A percentile compares a stretch with the other conserved stretches of the same genome.
Evolutionary conservation across 2,329 filamentous ascomycete species (phyloP).

Genomic region (Cladophialophora carrionii): DNA sequence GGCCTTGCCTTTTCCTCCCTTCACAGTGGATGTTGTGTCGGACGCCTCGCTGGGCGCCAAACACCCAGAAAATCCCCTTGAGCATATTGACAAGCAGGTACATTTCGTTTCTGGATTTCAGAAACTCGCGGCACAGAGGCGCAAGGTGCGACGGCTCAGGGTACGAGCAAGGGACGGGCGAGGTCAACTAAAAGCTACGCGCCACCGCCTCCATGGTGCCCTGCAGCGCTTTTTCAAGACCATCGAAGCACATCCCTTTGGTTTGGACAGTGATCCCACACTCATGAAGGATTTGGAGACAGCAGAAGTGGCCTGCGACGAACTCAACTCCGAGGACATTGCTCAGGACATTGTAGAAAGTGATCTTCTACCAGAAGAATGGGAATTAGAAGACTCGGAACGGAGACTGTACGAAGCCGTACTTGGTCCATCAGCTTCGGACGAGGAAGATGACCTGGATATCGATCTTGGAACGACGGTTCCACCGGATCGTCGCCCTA

Average conservation of each 20-base stretch:
- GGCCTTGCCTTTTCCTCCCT: background rate
- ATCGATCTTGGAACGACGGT: background rate
- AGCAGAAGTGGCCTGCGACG: background rate
- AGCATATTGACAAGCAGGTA: background rate
- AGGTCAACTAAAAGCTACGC: background rate
- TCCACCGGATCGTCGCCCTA: background rate
- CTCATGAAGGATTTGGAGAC: background rate
- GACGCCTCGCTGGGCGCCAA: background rate
- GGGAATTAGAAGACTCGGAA: background rate
- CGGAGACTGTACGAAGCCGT: background rate
- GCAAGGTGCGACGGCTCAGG: background rate
- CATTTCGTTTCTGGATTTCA: background rate
- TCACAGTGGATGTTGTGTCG: background rate
- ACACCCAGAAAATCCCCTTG: background rate
- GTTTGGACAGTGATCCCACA: background rate
- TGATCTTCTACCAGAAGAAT: background rate
- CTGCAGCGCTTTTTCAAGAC: background rate
- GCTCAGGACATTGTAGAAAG: background rate
- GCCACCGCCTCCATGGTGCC: background rate
- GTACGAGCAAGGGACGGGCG: background rate
- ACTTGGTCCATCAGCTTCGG: background rate
- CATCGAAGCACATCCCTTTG: background rate
- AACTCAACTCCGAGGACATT: background rate
- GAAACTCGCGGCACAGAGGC: background rate
- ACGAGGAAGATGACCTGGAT: background rate